phyloP scores from a whole-genome alignment of 2,329 filamentous ascomycete genomes.

The Plectosphaerella sp. region DNA sequence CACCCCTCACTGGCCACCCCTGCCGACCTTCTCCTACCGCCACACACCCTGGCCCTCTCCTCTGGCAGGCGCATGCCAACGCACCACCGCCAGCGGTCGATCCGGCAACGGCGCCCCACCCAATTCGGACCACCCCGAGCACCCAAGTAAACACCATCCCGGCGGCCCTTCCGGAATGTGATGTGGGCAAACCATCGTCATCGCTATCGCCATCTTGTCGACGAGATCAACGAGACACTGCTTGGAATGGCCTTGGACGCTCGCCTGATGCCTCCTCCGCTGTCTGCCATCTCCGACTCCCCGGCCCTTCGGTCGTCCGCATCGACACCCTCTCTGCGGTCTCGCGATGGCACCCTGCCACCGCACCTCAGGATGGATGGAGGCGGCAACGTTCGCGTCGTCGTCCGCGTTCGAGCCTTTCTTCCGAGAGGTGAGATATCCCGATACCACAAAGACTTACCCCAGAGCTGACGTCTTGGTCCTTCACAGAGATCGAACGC shows the following conservation, averaged over 20 bases:
- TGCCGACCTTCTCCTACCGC: not conserved
- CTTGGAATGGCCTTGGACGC: conserved; percentile 36
- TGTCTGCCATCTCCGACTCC: conserved; percentile 27
- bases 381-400: conserved; percentile 76
- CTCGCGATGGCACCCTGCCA: conserved; percentile 63
- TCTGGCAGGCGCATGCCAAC: not conserved
- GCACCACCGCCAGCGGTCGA: conserved; percentile 1
- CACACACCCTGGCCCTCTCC: not conserved
- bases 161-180: conserved; percentile 4
- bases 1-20: not conserved
- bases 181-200: conserved; percentile 20
- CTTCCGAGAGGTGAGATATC: conserved; percentile 63
- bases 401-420: conserved; percentile 77
- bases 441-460: too few relatives aligned
- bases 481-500: conserved; percentile 67
- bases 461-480: not conserved
- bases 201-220: conserved; percentile 33
- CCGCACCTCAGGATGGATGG: conserved; percentile 51
- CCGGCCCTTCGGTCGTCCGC: conserved; percentile 57
- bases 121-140: conserved; percentile 6
- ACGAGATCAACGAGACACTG: conserved; percentile 33
- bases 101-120: conserved; percentile 14
- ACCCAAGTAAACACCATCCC: conserved; percentile 14
- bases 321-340: conserved; percentile 73
- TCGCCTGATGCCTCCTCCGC: conserved; percentile 38